phyloP scores from a whole-genome alignment of 345 rosid genomes.

The Melaleuca quinquenervia region DNA sequence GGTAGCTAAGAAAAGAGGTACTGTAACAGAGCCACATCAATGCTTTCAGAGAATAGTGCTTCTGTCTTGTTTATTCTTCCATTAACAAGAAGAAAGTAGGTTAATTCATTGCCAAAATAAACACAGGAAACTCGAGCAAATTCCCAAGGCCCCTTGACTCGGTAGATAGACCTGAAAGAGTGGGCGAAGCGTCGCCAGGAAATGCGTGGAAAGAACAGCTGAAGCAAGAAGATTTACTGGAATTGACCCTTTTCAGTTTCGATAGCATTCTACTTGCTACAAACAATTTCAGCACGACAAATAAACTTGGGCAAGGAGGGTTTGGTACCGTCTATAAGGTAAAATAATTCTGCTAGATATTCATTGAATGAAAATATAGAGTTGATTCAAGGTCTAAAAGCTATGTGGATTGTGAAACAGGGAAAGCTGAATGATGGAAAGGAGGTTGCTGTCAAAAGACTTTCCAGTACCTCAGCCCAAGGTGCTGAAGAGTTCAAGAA shows the following conservation, averaged over 20 bases:
- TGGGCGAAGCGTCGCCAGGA: background rate
- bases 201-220: background rate
- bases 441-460: constrained; percentile 53
- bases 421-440: constrained; percentile 30
- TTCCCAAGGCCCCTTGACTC: background rate
- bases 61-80: too few species aligned
- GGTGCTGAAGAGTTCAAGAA: constrained; percentile 45
- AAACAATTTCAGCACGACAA: background rate
- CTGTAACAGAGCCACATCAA: background rate
- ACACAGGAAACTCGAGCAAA: background rate
- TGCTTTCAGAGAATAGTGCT: background rate
- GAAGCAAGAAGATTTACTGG: background rate
- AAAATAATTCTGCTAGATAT: background rate
- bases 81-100: background rate
- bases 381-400: background rate
- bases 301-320: constrained; percentile 2
- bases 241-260: background rate
- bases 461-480: constrained; percentile 41
- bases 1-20: background rate
- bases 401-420: constrained; percentile 3
- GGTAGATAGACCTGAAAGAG: background rate
- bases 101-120: background rate
- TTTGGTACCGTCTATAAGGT: constrained; percentile 5
- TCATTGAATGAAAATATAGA: background rate
- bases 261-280: background rate